A percentile compares a stretch with the other conserved stretches of the same genome.
phyloP scores from a whole-genome alignment of 495 filamentous ascomycete genomes.

The Penicillium macrosclerotiorum region DNA sequence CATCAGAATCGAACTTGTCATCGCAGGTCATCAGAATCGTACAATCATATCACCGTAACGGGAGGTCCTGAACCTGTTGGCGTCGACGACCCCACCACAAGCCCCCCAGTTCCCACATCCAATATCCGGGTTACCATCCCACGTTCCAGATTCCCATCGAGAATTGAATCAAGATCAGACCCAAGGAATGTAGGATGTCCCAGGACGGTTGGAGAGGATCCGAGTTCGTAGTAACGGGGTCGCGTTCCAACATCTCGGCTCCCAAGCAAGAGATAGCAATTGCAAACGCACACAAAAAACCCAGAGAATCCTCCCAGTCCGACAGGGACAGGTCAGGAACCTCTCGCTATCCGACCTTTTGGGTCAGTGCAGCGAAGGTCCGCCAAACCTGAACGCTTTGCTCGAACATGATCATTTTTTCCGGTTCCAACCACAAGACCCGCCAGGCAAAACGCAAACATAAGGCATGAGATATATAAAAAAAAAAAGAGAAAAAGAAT shows the following conservation, averaged over 20 bases:
- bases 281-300: constrained; percentile 26
- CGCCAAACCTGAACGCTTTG: constrained; percentile 8
- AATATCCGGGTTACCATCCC: too few relatives aligned
- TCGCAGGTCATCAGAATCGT: constrained; percentile 51
- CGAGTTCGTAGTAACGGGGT: too few relatives aligned
- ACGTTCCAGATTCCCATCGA: constrained; percentile 6
- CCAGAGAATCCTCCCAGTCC: constrained; percentile 28
- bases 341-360: neutral
- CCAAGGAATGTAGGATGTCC: neutral
- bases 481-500: constrained; percentile 12
- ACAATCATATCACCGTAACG: constrained; percentile 47
- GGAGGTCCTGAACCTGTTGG: too few relatives aligned
- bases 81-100: too few relatives aligned
- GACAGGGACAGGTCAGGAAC: constrained; percentile 4
- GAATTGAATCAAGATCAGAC: constrained; percentile 5
- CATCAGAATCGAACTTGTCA: constrained; percentile 36
- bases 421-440: constrained; percentile 17
- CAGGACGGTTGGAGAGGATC: too few relatives aligned
- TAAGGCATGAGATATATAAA: constrained; percentile 1
- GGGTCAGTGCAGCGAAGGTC: neutral
- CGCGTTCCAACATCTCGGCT: neutral
- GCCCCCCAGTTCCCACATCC: too few relatives aligned
- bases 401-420: constrained; percentile 16
- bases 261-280: constrained; percentile 8
- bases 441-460: constrained; percentile 9